phyloP scores from a whole-genome alignment of 1,284 basidiomycete species.

The Malassezia globosa region DNA sequence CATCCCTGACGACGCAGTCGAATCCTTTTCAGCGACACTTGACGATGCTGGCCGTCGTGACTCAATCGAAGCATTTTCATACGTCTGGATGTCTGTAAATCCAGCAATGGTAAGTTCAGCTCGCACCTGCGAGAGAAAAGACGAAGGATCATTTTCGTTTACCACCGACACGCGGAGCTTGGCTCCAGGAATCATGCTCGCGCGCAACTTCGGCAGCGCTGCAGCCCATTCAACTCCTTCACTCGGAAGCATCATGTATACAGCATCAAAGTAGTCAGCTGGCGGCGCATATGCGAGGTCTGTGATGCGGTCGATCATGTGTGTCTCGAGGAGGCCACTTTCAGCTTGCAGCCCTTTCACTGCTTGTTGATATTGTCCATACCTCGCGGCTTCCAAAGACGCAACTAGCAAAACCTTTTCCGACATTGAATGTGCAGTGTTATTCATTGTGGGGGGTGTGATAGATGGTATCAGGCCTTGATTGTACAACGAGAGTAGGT shows the following conservation, averaged over 20 bases:
- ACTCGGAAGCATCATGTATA: constrained; percentile 24
- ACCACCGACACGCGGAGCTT: constrained; percentile 24
- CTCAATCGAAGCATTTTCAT: constrained; percentile 10
- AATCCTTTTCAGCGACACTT: not conserved
- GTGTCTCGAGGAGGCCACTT: constrained; percentile 31
- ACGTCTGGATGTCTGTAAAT: constrained; percentile 20
- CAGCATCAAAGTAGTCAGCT: constrained; percentile 22
- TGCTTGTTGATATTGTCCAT: constrained; percentile 32
- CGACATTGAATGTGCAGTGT: not conserved
- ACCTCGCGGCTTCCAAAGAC: constrained; percentile 34
- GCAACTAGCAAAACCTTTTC: constrained; percentile 28
- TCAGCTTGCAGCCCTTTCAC: constrained; percentile 19
- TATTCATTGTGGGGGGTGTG: too few species aligned
- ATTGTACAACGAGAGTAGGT: too few species aligned
- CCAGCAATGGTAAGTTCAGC: constrained; percentile 33
- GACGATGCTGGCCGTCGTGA: constrained; percentile 11
- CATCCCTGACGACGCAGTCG: not conserved
- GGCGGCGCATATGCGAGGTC: constrained; percentile 29
- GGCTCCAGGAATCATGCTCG: constrained; percentile 21
- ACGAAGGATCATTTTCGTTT: constrained; percentile 17
- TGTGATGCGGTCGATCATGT: constrained; percentile 44
- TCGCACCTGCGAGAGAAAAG: constrained; percentile 17
- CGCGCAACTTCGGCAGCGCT: constrained; percentile 24
- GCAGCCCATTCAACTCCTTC: constrained; percentile 21
- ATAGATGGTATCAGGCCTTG: too few species aligned